Evolutionary conservation across 306 rosid species (phyloP).

Genomic region (Alnus glutinosa): DNA sequence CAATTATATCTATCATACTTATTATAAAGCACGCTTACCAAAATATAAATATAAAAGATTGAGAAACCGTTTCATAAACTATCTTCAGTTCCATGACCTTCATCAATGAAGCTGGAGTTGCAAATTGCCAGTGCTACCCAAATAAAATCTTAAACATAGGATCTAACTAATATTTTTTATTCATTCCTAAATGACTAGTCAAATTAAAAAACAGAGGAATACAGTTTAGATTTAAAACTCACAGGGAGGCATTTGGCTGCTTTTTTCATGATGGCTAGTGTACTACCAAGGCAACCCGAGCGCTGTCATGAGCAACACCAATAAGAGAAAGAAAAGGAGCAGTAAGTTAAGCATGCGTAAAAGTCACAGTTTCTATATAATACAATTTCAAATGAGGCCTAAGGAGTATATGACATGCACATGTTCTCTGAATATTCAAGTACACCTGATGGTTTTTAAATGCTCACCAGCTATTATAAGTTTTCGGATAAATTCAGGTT

Average conservation of each 20-base stretch:
- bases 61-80: constrained; percentile 11
- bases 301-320: constrained; percentile 50
- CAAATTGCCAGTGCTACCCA: neutral
- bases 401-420: neutral
- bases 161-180: neutral
- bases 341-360: neutral
- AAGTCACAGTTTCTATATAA: neutral
- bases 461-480: too few relatives aligned
- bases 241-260: constrained; percentile 74
- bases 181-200: neutral
- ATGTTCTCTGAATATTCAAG: neutral
- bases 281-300: constrained; percentile 80
- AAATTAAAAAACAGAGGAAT: constrained; percentile 12
- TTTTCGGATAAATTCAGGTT: neutral
- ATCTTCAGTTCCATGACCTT: neutral
- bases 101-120: neutral
- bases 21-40: neutral
- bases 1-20: neutral
- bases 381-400: neutral
- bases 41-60: neutral
- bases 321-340: neutral
- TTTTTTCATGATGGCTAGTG: constrained; percentile 81
- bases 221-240: constrained; percentile 31
- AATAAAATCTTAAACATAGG: neutral
- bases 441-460: neutral